Conservation (phyloP, 768 basidiomycete species). For the Podaxis rugospora region DNA sequence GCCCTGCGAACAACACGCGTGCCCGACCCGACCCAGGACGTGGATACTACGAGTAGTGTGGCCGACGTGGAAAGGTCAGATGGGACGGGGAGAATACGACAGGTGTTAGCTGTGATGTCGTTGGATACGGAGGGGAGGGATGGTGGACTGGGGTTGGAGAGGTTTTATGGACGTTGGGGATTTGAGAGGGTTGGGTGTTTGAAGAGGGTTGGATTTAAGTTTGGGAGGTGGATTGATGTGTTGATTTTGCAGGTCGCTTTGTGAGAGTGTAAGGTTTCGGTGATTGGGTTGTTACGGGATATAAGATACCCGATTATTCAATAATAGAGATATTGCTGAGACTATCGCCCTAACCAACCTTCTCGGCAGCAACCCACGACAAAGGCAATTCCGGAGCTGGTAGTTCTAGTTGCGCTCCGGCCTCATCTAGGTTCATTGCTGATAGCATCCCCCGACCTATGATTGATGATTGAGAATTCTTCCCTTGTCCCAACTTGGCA, state of each 20-base stretch:
- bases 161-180: slow-evolving; percentile 20
- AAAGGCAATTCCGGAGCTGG: too few species aligned
- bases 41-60: neutral
- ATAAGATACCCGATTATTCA: too few species aligned
- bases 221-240: slow-evolving; percentile 19
- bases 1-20: neutral
- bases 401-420: too few species aligned
- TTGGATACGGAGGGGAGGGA: slow-evolving; percentile 13
- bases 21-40: neutral
- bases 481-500: too few species aligned
- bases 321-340: too few species aligned
- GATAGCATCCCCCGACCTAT: too few species aligned
- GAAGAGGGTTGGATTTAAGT: slow-evolving; percentile 19
- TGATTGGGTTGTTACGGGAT: too few species aligned
- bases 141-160: slow-evolving; percentile 16
- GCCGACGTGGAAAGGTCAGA: neutral
- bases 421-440: too few species aligned
- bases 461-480: too few species aligned
- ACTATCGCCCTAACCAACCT: too few species aligned
- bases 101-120: slow-evolving; percentile 18
- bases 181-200: slow-evolving; percentile 17
- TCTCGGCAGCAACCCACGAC: too few species aligned
- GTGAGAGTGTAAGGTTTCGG: neutral
- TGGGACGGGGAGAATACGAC: slow-evolving; percentile 7
- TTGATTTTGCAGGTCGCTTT: slow-evolving; percentile 17